These are phyloP conservation scores for Fusarium brevicatenulatum DNA, from an alignment of 2,329 filamentous ascomycete species.

Conservation along the genomic window DNA sequence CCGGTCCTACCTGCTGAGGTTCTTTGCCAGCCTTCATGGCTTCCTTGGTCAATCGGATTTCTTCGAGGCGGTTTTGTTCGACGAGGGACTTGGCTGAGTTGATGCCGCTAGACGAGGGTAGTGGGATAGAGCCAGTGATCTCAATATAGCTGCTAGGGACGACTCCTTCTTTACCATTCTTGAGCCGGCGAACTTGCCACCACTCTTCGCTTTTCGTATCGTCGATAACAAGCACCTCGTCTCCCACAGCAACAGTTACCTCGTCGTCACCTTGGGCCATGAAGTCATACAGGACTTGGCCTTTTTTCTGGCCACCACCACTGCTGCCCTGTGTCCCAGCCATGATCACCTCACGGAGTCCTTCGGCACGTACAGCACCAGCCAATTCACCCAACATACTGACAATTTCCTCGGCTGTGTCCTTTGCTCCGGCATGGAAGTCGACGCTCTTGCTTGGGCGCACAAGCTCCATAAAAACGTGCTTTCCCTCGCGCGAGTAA, in stretches of 20 bases:
- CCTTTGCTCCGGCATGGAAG: conserved; percentile 96
- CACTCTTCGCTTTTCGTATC: conserved; percentile 95
- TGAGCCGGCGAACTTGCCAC: conserved; percentile 94
- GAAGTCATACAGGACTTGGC: conserved; percentile 92
- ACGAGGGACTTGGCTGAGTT: conserved; percentile 70
- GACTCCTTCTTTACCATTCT: conserved; percentile 94
- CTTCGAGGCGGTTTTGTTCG: conserved; percentile 81
- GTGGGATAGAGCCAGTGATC: conserved; percentile 74
- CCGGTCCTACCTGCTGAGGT: conserved; percentile 75
- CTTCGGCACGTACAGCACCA: conserved; percentile 84
- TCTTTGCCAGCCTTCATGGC: conserved; percentile 73
- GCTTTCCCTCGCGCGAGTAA: conserved; percentile 97
- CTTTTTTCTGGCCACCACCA: conserved; percentile 70
- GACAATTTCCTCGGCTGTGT: conserved; percentile 95
- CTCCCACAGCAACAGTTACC: conserved; percentile 87
- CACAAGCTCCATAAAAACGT: conserved; percentile 94
- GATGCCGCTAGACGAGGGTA: conserved; percentile 61
- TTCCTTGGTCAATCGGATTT: conserved; percentile 84
- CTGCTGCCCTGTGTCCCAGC: conserved; percentile 71
- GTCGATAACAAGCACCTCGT: conserved; percentile 91
- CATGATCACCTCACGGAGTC: conserved; percentile 84
- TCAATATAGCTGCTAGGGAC: conserved; percentile 98
- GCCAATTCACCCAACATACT: conserved; percentile 87
- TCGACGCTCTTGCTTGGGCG: conserved; percentile 94
- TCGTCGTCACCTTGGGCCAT: conserved; percentile 97